Base-by-base conservation (phyloP, 768 basidiomycete genomes). In the Lactarius sanguifluus region DNA sequence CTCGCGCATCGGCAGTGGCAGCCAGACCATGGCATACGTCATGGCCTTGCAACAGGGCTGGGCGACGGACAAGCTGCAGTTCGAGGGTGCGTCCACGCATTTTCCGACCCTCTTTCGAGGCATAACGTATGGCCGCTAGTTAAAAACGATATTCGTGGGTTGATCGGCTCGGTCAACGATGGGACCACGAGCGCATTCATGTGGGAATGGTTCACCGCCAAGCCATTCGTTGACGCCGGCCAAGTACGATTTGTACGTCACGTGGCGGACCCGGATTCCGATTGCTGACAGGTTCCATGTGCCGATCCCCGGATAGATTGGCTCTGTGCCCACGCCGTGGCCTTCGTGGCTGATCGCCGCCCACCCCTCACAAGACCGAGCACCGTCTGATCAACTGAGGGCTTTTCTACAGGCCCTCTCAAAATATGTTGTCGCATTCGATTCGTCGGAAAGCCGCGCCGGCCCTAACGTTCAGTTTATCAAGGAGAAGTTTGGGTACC, bases 261-360 rank as follows among this genome's bases (percentile, higher is more conserved):
- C 60, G 23, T 59, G n/a, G n/a, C n/a, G 23, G n/a, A 13, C 47
- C 47, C 50, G 50, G 25, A 52, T 54, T 64, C 54, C 9, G 32
- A n/a, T 5, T 20, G 5, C 41, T 52, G 32, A 57, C 28, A 6
- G 10, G 20, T 1, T 43, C 41, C 23, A 36, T n/a, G 15, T 16
- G 6, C n/a, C 32, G 32, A 57, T 40, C 10, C 18, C 9, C 30
- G 2, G 18, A 45, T 63, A 93, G 91, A 92, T 94, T 69, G 90
- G 91, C 16, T 87, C 89, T 10, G 88, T 93, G 6, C 88, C 88
- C 43, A 98, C 96, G 0, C 96, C 96, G 0, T 99, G 96, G 96
- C 92, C 95, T 16, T 96, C 94, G 0, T 99, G 96, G 96, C 79
- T 92, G 65, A 92, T 98, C 72, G 96, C 92, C 30, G 93, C 93